Conservation (phyloP, 2,329 filamentous ascomycete genomes). For the Furcasterigmium furcatum region DNA sequence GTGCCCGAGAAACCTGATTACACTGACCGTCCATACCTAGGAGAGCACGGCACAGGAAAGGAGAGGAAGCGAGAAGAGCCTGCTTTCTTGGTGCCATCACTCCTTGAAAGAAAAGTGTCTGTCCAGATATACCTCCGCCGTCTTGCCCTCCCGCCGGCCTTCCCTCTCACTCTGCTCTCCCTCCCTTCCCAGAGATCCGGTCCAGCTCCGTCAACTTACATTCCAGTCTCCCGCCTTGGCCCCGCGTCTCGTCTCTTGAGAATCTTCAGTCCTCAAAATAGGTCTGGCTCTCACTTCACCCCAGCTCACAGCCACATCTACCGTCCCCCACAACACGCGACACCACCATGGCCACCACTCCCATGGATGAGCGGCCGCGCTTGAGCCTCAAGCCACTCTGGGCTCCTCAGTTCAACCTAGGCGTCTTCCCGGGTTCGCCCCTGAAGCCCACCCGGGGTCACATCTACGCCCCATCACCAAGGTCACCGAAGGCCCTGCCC, state of each 20-base stretch:
- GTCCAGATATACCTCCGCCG: background rate
- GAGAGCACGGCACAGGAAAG: too few species aligned
- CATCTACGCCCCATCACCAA: slow-evolving; percentile 19
- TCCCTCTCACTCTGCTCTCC: background rate
- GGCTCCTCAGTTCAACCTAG: slow-evolving; percentile 23
- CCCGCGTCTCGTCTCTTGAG: background rate
- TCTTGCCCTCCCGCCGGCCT: background rate
- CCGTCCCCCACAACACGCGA: too few species aligned
- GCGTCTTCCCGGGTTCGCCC: slow-evolving; percentile 14
- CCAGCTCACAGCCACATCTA: background rate
- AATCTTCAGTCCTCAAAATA: background rate
- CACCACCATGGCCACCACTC: slow-evolving; percentile 10
- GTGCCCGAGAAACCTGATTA: background rate
- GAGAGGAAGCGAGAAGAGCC: too few species aligned
- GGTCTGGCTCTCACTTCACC: background rate
- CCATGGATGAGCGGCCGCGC: slow-evolving; percentile 8
- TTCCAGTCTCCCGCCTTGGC: background rate
- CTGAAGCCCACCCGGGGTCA: slow-evolving; percentile 10
- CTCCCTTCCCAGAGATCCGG: background rate
- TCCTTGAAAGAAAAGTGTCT: background rate
- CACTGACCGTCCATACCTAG: too few species aligned
- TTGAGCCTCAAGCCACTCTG: slow-evolving; percentile 25
- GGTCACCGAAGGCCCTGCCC: slow-evolving; percentile 25
- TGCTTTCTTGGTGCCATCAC: too few species aligned
- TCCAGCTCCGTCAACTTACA: background rate